Evolutionary conservation across 2,329 filamentous ascomycete species (phyloP).

Genomic region (Fusarium nurragi): DNA sequence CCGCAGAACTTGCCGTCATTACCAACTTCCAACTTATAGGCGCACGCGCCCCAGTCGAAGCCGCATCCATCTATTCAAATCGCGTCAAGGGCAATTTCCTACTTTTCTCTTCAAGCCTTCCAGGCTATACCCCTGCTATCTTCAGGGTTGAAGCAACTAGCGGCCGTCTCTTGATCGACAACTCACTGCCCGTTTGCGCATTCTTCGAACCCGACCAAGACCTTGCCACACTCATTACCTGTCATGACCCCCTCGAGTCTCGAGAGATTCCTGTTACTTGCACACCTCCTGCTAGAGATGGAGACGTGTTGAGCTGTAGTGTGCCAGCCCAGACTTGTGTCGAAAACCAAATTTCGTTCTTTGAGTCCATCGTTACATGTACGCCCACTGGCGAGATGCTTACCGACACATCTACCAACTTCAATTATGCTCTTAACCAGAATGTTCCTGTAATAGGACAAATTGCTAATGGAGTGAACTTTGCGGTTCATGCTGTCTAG

Average conservation of each 20-base stretch:
- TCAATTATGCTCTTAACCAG: not conserved
- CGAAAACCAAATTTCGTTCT: not conserved
- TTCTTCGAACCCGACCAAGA: not conserved
- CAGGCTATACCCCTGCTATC: not conserved
- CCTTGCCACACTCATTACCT: not conserved
- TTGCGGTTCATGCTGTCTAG: not conserved
- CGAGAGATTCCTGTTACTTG: not conserved
- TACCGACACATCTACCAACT: not conserved
- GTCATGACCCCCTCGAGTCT: not conserved
- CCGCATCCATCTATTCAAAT: not conserved
- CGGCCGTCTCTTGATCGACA: not conserved
- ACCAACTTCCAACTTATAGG: not conserved
- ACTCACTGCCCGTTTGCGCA: not conserved
- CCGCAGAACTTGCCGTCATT: not conserved
- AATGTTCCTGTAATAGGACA: not conserved
- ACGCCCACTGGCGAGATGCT: not conserved
- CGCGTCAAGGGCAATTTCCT: not conserved
- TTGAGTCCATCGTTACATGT: not conserved
- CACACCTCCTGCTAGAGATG: not conserved
- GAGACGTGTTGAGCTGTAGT: not conserved
- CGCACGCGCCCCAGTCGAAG: not conserved
- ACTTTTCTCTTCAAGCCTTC: not conserved
- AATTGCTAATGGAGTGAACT: not conserved
- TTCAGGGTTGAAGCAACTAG: not conserved
- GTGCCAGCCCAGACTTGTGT: not conserved